Conservation (phyloP, 2,329 filamentous ascomycete genomes). For the Diaporthe amygdali region DNA sequence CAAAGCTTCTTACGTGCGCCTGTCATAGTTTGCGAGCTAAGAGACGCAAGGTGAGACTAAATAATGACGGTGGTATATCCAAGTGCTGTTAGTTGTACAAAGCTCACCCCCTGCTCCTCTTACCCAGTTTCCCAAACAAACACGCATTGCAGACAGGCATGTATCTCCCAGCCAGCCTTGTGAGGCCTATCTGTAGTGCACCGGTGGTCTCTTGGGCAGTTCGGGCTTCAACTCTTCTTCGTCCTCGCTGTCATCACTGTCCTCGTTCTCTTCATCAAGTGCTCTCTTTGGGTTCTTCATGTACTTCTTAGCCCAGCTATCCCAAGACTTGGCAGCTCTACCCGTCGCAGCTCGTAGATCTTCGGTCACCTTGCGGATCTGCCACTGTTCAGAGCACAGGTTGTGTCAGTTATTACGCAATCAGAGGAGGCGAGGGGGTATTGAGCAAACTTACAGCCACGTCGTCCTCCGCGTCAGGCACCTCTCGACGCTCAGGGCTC, state of each 20-base stretch:
- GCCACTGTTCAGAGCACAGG: neutral
- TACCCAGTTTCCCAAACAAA: too few species aligned
- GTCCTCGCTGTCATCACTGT: neutral
- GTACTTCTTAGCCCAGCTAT: neutral
- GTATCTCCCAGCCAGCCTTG: too few species aligned
- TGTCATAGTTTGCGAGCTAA: too few species aligned
- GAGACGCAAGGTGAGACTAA: too few species aligned
- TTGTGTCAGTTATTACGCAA: neutral
- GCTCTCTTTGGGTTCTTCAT: neutral
- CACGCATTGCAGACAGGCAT: too few species aligned
- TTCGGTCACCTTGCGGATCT: slow-evolving; percentile 8
- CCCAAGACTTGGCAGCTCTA: slow-evolving; percentile 8
- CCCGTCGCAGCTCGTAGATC: neutral
- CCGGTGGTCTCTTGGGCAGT: neutral
- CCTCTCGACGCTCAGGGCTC: neutral
- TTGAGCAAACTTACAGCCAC: neutral
- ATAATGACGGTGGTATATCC: too few species aligned
- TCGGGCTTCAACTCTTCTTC: neutral
- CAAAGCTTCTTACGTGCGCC: too few species aligned
- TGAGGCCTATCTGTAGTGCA: neutral
- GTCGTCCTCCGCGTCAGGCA: neutral
- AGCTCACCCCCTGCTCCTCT: too few species aligned
- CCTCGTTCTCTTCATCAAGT: neutral
- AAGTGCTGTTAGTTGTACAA: too few species aligned
- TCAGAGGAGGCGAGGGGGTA: too few species aligned